Evolutionary conservation across 2,329 filamentous ascomycete species (phyloP), one percentile per base, ranked within the genome.

Genomic region (Botrytis elliptica): DNA sequence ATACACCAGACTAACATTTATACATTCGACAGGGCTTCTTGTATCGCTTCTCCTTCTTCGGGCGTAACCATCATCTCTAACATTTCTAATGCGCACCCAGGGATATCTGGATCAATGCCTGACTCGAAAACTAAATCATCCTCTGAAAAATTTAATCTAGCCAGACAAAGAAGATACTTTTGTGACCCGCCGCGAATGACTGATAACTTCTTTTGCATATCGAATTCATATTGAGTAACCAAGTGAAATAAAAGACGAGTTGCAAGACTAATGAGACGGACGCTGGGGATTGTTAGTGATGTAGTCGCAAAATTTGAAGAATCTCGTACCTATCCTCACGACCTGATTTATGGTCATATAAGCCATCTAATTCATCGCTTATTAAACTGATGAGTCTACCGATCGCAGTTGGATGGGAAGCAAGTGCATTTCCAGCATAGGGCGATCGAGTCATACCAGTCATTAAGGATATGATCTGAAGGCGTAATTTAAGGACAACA

Each of bases 31-130:
- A 82, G 81, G 5, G 80, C 80, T 36, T 75, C 75, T 65, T 81
- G 75, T 33, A 82, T 80, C 25, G 87, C 88, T 80, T 92, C 90
- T 0, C 90, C 91, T 80, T 93, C 91, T 77, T 97, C 93, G 0
- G 94, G 92, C 71, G 93, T 96, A 36, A 97, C 89, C 3, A 90
- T 89, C 75, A 93, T 85, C 81, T 97, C 94, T 57, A 98, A 82
- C 75, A 99, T 85, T 79, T 92, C 90, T 78, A 95, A 91, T 5
- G 96, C 95, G 82, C 91, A 90, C 76, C 95, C 93, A 1, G 92
- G 89, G 1, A 94, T 93, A 76, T 93, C 93, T 42, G 91, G 88
- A 52, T 92, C 91, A 71, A 97, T 91, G 0, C 91, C 91, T 1
- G 86, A 85, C 82, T 98, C 94, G 42, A 97, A 86, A 18, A 96